Evolutionary conservation across 192 early-diverging fungal genomes (phyloP), one percentile per base, ranked within the genome.

Genomic region (Gaertneriomyces semiglobifer): DNA sequence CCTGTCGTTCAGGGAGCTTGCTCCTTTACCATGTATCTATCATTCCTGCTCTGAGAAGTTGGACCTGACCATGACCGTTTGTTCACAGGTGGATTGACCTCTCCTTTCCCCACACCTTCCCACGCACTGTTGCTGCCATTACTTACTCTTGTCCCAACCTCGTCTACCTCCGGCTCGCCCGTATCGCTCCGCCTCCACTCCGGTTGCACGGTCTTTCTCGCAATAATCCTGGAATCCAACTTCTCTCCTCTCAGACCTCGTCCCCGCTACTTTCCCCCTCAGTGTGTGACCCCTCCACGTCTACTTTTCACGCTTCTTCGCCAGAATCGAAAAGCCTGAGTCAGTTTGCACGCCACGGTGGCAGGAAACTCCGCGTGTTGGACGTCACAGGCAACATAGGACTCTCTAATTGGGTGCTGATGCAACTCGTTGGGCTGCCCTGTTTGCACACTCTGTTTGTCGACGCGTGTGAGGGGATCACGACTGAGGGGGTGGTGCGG

Each of bases 31-130:
- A 33, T 33, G 25, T 33, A 33, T 33, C 25, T 2, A 33, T 33
- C 25, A 33, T 33, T 0, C 0, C 0, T 33, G 25, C 25, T 33
- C 25, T 33, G 25, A 33, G 25, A 33, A 1, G 25, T 33, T 33
- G 1, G 25, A 33, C 25, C 25, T 33, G 25, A 33, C 25, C 25
- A 33, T 33, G 25, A 2, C 25, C 25, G 25, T 33, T 33, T 33
- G 25, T 33, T 33, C 25, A 57, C 44, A 71, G 69, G 71, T 81
- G 79, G 79, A 74, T 77, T 14, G 75, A 81, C 63, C 75, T 81
- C 58, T 66, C 58, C 19, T 81, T 81, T 56, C 54, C 70, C 41
- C 77, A 77, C 65, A 77, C 75, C 25, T 81, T 63, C 51, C 79
- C 79, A 7, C 48, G 60, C 44, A 81, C 79, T 9, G 45, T 62